phyloP scores from a whole-genome alignment of 1,139 yeast genomes.

The Lodderomyces margitis region DNA sequence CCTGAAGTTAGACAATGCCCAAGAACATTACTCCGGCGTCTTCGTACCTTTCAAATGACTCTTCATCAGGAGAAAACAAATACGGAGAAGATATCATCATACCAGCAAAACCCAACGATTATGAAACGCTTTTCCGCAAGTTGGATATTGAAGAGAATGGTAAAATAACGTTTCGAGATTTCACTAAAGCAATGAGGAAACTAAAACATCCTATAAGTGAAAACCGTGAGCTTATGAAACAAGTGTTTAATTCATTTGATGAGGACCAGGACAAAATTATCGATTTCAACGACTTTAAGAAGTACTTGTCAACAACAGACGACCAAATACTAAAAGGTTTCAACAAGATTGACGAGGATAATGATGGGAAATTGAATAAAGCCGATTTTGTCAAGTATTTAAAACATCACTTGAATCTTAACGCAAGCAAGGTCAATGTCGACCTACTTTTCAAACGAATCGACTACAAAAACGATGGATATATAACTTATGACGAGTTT shows the following conservation, averaged over 20 bases:
- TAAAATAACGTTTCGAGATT: slow-evolving; percentile 52
- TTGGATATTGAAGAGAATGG: slow-evolving; percentile 57
- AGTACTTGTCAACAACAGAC: slow-evolving; percentile 62
- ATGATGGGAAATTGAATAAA: slow-evolving; percentile 69
- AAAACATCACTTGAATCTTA: slow-evolving; percentile 47
- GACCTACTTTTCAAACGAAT: slow-evolving; percentile 59
- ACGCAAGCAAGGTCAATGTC: slow-evolving; percentile 54
- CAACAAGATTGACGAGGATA: slow-evolving; percentile 64
- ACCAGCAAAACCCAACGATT: slow-evolving; percentile 22
- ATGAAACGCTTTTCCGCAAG: slow-evolving; percentile 37
- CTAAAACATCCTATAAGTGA: slow-evolving; percentile 67
- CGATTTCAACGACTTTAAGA: slow-evolving; percentile 60
- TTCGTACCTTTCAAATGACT: slow-evolving; percentile 8
- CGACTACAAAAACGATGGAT: slow-evolving; percentile 63
- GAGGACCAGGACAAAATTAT: slow-evolving; percentile 54
- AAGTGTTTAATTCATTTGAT: slow-evolving; percentile 57
- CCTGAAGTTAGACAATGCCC: background rate
- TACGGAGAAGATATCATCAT: slow-evolving; percentile 8
- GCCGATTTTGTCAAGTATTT: slow-evolving; percentile 69
- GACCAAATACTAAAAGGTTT: slow-evolving; percentile 71
- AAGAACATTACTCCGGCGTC: slow-evolving; percentile 10
- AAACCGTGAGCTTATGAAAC: slow-evolving; percentile 57
- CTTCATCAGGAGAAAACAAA: background rate
- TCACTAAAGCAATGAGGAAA: slow-evolving; percentile 51
- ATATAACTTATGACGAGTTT: slow-evolving; percentile 82